Conservation (phyloP, 1,139 yeast species). For the Saccharomyces pastorianus region DNA sequence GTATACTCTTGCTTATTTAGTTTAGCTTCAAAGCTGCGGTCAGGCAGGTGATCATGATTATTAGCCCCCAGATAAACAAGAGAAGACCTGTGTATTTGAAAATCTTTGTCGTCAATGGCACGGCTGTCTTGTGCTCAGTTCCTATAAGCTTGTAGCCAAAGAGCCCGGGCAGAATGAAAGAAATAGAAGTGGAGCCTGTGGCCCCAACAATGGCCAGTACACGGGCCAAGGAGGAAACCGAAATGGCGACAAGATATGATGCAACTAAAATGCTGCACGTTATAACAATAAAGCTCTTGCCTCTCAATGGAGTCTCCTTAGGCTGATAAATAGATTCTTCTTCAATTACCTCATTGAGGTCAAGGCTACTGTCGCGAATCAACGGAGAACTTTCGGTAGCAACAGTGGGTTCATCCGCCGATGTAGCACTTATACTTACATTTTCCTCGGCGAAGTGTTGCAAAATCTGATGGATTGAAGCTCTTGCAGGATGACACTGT, state of each 20-base stretch:
- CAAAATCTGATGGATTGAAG: conserved; percentile 4
- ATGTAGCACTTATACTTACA: neutral
- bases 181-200: conserved; percentile 89
- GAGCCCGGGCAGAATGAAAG: conserved; percentile 85
- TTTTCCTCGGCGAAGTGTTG: neutral
- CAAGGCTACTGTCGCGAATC: neutral
- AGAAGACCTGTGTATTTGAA: conserved; percentile 1
- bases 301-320: conserved; percentile 26
- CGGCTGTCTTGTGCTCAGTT: neutral
- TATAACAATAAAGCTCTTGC: conserved; percentile 49
- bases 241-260: conserved; percentile 67
- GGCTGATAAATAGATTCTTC: conserved; percentile 27
- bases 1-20: neutral
- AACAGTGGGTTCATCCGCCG: neutral
- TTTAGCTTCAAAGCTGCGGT: conserved; percentile 4
- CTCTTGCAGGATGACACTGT: conserved; percentile 59
- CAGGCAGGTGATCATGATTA: conserved; percentile 5
- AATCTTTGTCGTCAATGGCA: neutral
- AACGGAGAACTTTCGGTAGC: conserved; percentile 2
- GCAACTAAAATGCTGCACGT: conserved; percentile 55
- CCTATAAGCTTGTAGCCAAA: conserved; percentile 50
- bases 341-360: conserved; percentile 2
- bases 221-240: conserved; percentile 71
- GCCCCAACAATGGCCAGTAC: conserved; percentile 92
- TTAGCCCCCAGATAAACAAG: conserved; percentile 3